These are phyloP conservation scores for Amborella trichopoda DNA, from an alignment of 164 flowering plant species.

Conservation along the genomic window DNA sequence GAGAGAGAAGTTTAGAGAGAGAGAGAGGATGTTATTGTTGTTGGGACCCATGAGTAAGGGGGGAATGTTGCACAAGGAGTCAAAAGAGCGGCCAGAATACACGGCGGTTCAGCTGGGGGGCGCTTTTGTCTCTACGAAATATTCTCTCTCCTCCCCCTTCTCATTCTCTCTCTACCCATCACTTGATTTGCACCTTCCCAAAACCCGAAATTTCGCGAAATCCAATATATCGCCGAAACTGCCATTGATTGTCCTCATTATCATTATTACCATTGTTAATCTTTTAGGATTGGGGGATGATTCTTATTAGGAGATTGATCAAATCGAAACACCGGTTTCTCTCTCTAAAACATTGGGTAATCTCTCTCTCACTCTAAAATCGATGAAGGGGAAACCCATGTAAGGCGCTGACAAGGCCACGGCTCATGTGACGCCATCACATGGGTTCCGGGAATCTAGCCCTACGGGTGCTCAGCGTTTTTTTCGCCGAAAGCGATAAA, in stretches of 20 bases:
- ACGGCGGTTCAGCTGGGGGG: conserved; percentile 17
- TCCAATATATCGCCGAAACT: no score
- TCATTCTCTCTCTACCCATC: neutral
- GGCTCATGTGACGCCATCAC: conserved; percentile 16
- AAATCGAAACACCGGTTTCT: no score
- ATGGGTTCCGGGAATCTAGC: conserved; percentile 22
- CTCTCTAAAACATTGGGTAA: no score
- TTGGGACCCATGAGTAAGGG: neutral
- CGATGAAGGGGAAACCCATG: no score
- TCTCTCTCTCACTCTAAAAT: no score
- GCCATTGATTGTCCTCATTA: no score
- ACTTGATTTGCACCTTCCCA: no score
- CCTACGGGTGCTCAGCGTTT: neutral
- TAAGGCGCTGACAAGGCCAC: no score
- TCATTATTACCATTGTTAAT: no score
- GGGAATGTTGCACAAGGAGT: conserved; percentile 11
- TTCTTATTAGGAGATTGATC: no score
- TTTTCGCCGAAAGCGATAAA: neutral
- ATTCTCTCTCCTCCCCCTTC: conserved; percentile 19
- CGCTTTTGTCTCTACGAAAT: conserved; percentile 48
- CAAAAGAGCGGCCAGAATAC: conserved; percentile 32
- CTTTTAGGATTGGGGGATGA: no score
- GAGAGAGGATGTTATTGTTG: neutral
- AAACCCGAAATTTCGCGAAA: no score
- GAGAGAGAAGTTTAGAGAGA: conserved; percentile 1